A percentile compares a stretch with the other conserved stretches of the same genome.
phyloP scores from a whole-genome alignment of 2,329 filamentous ascomycete genomes.

The Xylariaceae sp. region DNA sequence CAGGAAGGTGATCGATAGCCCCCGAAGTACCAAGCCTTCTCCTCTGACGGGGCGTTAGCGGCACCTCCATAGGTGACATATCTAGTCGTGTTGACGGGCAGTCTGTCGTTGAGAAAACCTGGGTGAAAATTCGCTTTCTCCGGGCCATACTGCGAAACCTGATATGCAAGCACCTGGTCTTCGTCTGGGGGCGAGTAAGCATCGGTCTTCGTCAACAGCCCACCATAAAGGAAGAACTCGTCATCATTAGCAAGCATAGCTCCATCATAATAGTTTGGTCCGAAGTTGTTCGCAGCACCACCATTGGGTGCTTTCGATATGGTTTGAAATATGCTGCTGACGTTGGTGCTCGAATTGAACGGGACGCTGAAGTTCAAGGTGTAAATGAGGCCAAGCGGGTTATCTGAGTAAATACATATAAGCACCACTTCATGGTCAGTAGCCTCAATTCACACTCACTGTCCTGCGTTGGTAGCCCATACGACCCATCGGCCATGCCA shows the following conservation, averaged over 20 bases:
- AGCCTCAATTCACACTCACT: conserved; percentile 33
- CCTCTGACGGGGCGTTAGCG: conserved; percentile 63
- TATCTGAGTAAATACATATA: conserved; percentile 33
- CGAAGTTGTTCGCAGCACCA: conserved; percentile 43
- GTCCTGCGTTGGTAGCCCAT: conserved; percentile 26
- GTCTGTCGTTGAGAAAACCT: conserved; percentile 36
- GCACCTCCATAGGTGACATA: conserved; percentile 63
- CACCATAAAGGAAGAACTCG: conserved; percentile 62
- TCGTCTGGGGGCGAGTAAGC: conserved; percentile 34
- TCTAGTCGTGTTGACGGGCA: conserved; percentile 47
- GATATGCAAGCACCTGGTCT: conserved; percentile 46
- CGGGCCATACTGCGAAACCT: conserved; percentile 47
- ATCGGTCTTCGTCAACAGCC: conserved; percentile 37
- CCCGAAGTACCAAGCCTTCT: conserved; percentile 67
- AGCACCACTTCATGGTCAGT: too few relatives aligned
- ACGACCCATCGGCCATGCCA: conserved; percentile 41
- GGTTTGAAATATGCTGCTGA: conserved; percentile 45
- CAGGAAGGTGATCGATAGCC: conserved; percentile 50
- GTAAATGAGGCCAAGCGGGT: conserved; percentile 49
- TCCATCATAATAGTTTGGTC: conserved; percentile 57
- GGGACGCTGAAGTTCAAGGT: conserved; percentile 54
- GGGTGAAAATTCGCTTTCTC: conserved; percentile 37
- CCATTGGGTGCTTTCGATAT: conserved; percentile 44
- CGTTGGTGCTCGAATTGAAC: conserved; percentile 50
- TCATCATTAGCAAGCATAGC: conserved; percentile 61